These are phyloP conservation scores for Carex parvula DNA, from an alignment of 176 grass and related monocot species.

Conservation along the genomic window DNA sequence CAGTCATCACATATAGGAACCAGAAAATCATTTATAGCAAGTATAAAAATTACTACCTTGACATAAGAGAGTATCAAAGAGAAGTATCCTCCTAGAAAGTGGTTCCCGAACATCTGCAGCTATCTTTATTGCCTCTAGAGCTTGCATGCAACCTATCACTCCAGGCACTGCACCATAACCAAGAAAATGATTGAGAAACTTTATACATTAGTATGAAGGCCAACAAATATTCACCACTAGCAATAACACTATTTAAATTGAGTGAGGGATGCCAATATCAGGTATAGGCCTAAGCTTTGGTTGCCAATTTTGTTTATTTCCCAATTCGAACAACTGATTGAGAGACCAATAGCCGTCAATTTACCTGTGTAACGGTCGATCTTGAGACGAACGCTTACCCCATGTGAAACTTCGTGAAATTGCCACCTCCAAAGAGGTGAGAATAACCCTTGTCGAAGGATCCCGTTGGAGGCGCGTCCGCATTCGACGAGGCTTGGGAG, in stretches of 20 bases:
- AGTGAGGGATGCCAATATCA: neutral
- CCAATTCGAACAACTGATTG: too few relatives aligned
- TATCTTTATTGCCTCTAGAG: constrained; percentile 92
- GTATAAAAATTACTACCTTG: constrained; percentile 48
- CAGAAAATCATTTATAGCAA: neutral
- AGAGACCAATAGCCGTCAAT: too few relatives aligned
- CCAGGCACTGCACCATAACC: constrained; percentile 60
- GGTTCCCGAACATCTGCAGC: constrained; percentile 75
- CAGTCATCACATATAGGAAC: neutral
- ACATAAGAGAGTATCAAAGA: constrained; percentile 76
- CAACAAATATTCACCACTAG: neutral
- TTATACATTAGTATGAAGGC: neutral
- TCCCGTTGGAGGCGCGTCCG: too few relatives aligned
- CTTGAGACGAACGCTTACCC: too few relatives aligned
- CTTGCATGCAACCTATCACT: constrained; percentile 92
- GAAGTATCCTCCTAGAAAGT: constrained; percentile 81
- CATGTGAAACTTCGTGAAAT: too few relatives aligned
- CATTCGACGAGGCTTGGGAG: too few relatives aligned
- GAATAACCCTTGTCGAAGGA: too few relatives aligned
- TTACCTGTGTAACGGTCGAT: too few relatives aligned
- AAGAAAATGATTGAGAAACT: constrained; percentile 7
- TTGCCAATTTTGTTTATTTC: too few relatives aligned
- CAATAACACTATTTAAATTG: neutral
- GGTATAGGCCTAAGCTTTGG: neutral
- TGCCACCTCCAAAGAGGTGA: too few relatives aligned